A percentile compares a stretch with the other conserved stretches of the same genome.
Evolutionary conservation across 352 stramenopile genomes (phyloP).

Genomic region (Pythium coloratum): DNA sequence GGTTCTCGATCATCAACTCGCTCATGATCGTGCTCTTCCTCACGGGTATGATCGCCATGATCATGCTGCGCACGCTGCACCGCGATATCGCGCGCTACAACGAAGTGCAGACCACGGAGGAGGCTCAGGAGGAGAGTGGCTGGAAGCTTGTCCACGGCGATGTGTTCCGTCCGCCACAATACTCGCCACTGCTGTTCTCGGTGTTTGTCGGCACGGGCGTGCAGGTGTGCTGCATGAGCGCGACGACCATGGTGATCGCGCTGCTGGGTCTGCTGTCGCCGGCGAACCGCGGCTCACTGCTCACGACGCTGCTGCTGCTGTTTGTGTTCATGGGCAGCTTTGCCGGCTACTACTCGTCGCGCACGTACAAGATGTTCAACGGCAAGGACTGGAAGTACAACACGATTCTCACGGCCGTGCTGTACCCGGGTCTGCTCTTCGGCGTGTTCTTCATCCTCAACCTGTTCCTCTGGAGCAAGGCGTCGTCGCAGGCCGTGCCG

Average conservation of each 20-base stretch:
- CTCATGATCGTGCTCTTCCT: slow-evolving; percentile 99
- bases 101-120: slow-evolving; percentile 92
- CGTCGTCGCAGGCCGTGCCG: slow-evolving; percentile 87
- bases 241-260: slow-evolving; percentile 94
- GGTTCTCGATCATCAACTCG: slow-evolving; percentile 99
- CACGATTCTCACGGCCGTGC: slow-evolving; percentile 94
- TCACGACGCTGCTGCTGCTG: slow-evolving; percentile 96
- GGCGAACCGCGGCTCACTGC: slow-evolving; percentile 95
- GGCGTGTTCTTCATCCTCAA: slow-evolving; percentile 97
- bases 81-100: slow-evolving; percentile 98
- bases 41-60: slow-evolving; percentile 99
- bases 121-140: slow-evolving; percentile 94
- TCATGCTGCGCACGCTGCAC: slow-evolving; percentile 99
- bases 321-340: slow-evolving; percentile 98
- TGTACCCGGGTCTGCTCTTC: slow-evolving; percentile 94
- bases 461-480: slow-evolving; percentile 91
- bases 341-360: slow-evolving; percentile 95
- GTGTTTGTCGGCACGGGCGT: slow-evolving; percentile 95
- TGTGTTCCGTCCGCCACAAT: slow-evolving; percentile 97
- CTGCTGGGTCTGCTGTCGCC: slow-evolving; percentile 95
- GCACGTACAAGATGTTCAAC: slow-evolving; percentile 99
- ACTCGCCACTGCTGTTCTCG: slow-evolving; percentile 93
- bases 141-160: slow-evolving; percentile 98
- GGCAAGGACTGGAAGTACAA: slow-evolving; percentile 98
- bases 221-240: slow-evolving; percentile 95